Evolutionary conservation across 805 yeast genomes (phyloP), one percentile per base, ranked within the genome.

Genomic region (Hanseniaspora singularis): DNA sequence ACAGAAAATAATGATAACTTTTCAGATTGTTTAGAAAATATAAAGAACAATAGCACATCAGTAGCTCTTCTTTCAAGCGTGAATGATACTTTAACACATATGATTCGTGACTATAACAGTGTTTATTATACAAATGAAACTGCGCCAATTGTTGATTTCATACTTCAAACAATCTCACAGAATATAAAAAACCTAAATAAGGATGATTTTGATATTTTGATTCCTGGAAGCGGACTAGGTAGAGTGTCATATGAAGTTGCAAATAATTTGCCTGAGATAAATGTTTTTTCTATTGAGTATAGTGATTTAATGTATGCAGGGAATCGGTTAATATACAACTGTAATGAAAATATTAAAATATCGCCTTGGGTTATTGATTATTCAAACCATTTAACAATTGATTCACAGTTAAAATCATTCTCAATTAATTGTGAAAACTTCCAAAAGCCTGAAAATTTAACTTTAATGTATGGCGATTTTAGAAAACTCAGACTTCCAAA

Each of bases 181-280:
- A 41, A 53, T 3, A 52, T 62, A 33, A 60, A 64, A 5, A 42
- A 52, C 8, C 45, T 54, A 6, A 51, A 38, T n/a, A 49, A 52
- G 7, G 60, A 63, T 26, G 62, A 64, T 5, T 73, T 83, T 0
- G 62, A 74, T 11, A 69, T 85, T 0, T 63, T 88, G 3, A 73
- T 84, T 1, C 96, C 97, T 0, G 97, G 97, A 0, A 75, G 92
- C 1, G 97, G 97, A 0, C 66, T 82, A 22, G 95, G 95, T 0
- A 66, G 86, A 52, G 64, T 86, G 0, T 79, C 95, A 1, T 78
- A 77, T 57, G 84, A 78, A 50, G 50, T 85, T 22, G 61, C 71
- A 0, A 41, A 50, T 1, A 50, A 49, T 10, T 69, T 68, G 36
- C 64, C 69, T 39, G 50, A 64, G 6, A 71, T 66, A 51, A 61